Evolutionary conservation across 805 yeast genomes (phyloP).

Genomic region (Candida rishiriensis): DNA sequence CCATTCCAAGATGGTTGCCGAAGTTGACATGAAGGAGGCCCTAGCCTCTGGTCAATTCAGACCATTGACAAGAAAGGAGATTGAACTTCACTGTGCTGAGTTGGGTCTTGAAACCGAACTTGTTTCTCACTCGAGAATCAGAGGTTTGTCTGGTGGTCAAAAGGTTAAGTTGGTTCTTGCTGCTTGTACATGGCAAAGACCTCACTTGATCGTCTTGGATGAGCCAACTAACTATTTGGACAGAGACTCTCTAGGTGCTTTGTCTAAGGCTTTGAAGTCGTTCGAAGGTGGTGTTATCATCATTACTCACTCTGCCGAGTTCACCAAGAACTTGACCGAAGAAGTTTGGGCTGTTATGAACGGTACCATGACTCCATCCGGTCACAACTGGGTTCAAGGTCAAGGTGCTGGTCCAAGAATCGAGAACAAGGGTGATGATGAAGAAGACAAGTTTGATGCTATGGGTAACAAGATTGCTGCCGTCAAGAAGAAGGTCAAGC

Average conservation of each 20-base stretch:
- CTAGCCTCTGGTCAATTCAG: conserved; percentile 99
- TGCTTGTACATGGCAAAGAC: conserved; percentile 99
- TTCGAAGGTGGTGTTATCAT: conserved; percentile 99
- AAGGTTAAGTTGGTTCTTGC: conserved; percentile 99
- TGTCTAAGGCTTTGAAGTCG: conserved; percentile 96
- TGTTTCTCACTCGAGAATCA: conserved; percentile 99
- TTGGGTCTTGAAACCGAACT: conserved; percentile 98
- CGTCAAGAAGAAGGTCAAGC: conserved; percentile 94
- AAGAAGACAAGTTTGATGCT: conserved; percentile 99
- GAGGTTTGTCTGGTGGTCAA: conserved; percentile 99
- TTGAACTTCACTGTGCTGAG: conserved; percentile 97
- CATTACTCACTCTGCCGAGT: conserved; percentile 99
- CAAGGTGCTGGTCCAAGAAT: conserved; percentile 99
- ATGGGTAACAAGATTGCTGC: conserved; percentile 99
- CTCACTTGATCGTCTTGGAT: conserved; percentile 98
- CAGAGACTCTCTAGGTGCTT: conserved; percentile 99
- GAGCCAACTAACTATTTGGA: conserved; percentile 99
- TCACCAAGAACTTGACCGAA: conserved; percentile 98
- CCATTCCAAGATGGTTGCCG: conserved; percentile 98
- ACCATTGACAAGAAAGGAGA: conserved; percentile 99
- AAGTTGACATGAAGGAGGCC: conserved; percentile 99
- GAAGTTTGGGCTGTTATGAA: conserved; percentile 99
- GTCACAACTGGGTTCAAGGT: conserved; percentile 99
- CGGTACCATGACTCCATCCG: conserved; percentile 99
- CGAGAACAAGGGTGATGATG: conserved; percentile 85